Evolutionary conservation across 2,329 filamentous ascomycete genomes (phyloP).

Genomic region (Penicillium concentricum): DNA sequence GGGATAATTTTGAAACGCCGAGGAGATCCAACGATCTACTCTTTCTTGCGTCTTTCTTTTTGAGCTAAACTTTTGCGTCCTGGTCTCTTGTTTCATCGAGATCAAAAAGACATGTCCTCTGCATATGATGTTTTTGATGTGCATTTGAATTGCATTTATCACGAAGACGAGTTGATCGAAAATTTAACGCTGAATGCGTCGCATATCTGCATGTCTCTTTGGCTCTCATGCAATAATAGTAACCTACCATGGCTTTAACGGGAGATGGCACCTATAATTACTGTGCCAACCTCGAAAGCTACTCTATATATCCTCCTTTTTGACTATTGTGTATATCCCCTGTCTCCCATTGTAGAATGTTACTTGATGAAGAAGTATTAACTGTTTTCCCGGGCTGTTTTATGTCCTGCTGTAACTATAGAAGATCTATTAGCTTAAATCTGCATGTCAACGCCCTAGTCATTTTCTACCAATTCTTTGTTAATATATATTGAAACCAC

Average conservation of each 20-base stretch:
- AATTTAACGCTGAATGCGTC: conserved; percentile 1
- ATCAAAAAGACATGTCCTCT: conserved; percentile 14
- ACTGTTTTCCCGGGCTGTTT: too few species aligned
- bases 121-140: conserved; percentile 19
- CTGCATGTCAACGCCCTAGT: too few species aligned
- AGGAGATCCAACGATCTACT: not conserved
- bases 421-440: too few species aligned
- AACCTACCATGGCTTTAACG: not conserved
- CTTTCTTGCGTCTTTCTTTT: conserved; percentile 2
- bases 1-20: not conserved
- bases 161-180: conserved; percentile 22
- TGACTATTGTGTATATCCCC: too few species aligned
- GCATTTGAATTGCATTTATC: conserved; percentile 18
- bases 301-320: not conserved
- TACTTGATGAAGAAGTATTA: too few species aligned
- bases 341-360: too few species aligned
- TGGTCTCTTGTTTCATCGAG: not conserved
- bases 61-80: not conserved
- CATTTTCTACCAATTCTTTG: too few species aligned
- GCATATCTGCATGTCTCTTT: not conserved
- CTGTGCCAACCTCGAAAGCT: too few species aligned
- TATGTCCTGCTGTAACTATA: too few species aligned
- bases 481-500: too few species aligned
- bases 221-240: not conserved
- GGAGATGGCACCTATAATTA: not conserved